Base-by-base conservation (phyloP, 441 rosid genomes). In the Breynia disticha region DNA sequence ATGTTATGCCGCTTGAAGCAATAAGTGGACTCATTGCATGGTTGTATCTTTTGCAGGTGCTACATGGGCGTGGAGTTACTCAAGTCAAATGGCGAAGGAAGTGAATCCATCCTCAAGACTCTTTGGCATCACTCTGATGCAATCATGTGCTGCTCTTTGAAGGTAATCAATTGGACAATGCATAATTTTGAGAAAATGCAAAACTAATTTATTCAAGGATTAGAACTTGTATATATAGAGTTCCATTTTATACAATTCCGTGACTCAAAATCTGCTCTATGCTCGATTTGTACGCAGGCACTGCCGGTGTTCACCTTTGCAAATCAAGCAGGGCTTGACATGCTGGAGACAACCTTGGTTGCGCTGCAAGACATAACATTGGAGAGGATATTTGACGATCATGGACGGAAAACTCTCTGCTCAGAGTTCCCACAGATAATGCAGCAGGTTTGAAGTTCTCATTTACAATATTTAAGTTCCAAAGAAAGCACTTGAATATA, bases 321-420 rank as follows among this genome's bases (percentile, higher is more conserved):
- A 13, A 90, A 90, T 70, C 96, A 87, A 64, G 98, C 95, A 0
- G 98, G 98, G 44, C 80, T 90, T 12, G 96, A 90, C 77, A 90
- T 90, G 98, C 79, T 85, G 47, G 98, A 90, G 77, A 90, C 98
- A n/a, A 90, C 96, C 16, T 72, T 90, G 37, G 84, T 90, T 61
- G 88, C 98, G 42, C 75, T 90, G 39, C 98, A 90, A 76, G 98
- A 90, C 55, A 83, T 90, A 58, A 77, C 85, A 12, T 76, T 90
- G 21, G 98, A 90, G 48, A 90, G 80, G 68, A 87, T 90, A 50
- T 87, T 90, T 0, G 88, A 87, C 44, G 98, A 87, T 48, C 69
- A 96, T 1, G 95, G 96, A 18, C 82, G 84, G 48, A 83, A 90
- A 68, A 71, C 81, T 8, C 67, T 90, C 16, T 85, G 72, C 55